These are phyloP conservation scores for Immersiporthe knoxdaviesiana DNA, from an alignment of 2,329 filamentous ascomycete genomes.

Conservation along the genomic window DNA sequence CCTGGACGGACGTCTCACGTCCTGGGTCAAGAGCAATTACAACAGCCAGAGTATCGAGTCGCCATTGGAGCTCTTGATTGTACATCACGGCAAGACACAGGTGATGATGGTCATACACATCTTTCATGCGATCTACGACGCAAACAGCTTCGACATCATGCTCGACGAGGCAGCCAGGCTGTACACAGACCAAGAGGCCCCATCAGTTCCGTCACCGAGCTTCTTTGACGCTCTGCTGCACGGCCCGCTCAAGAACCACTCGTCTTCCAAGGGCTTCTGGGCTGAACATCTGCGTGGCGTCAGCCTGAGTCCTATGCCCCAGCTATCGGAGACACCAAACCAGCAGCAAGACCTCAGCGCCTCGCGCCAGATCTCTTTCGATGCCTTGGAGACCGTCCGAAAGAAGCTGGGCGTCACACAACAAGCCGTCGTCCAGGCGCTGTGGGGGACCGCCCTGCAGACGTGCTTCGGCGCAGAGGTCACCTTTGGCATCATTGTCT, in stretches of 20 bases:
- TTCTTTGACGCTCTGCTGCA: conserved; percentile 71
- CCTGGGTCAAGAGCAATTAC: conserved; percentile 59
- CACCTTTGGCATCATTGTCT: conserved; percentile 75
- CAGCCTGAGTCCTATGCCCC: conserved; percentile 32
- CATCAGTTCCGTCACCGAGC: conserved; percentile 46
- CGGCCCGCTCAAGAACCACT: conserved; percentile 64
- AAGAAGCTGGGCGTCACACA: conserved; percentile 70
- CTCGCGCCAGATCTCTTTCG: conserved; percentile 42
- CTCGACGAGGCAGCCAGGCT: conserved; percentile 56
- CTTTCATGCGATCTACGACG: conserved; percentile 89
- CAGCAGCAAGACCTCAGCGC: conserved; percentile 30
- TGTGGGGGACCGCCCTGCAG: conserved; percentile 69
- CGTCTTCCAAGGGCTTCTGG: conserved; percentile 66
- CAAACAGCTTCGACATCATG: conserved; percentile 73
- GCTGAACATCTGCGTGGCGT: conserved; percentile 52
- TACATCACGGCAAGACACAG: conserved; percentile 36
- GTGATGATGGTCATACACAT: conserved; percentile 65
- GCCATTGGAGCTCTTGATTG: conserved; percentile 56
- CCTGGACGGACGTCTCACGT: conserved; percentile 42
- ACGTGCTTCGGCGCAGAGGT: conserved; percentile 50
- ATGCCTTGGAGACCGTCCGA: conserved; percentile 55
- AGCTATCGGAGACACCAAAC: conserved; percentile 24
- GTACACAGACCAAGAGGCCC: conserved; percentile 31
- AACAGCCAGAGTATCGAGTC: conserved; percentile 50
- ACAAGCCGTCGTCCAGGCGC: conserved; percentile 77